Percentiles rank a stretch among this genome's conserved stretches.
Conservation (phyloP, 495 filamentous ascomycete species). For the Penicillium parvum region DNA sequence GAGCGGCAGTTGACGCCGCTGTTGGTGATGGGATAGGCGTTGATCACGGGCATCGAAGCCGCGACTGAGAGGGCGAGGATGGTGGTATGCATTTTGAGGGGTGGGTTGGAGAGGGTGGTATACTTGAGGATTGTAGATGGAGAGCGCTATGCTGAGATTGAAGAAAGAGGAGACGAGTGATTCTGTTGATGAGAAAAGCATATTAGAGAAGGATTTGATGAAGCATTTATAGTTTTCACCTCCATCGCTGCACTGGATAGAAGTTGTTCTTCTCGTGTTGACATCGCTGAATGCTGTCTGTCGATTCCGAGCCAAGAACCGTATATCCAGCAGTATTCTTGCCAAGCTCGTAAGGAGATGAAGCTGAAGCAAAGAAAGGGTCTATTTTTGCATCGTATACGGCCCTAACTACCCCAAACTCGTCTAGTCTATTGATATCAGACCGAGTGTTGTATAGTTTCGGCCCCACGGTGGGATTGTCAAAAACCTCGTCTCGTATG, state of each 20-base stretch:
- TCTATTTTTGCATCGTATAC: constrained; percentile 6
- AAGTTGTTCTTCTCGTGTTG: no score
- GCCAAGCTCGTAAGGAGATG: no score
- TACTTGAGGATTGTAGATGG: neutral
- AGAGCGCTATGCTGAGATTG: neutral
- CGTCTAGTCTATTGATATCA: neutral
- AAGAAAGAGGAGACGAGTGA: neutral
- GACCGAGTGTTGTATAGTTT: neutral
- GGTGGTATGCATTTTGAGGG: constrained; percentile 8
- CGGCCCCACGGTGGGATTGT: constrained; percentile 1
- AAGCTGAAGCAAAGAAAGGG: no score
- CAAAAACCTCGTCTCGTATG: constrained; percentile 1
- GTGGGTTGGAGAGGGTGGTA: neutral
- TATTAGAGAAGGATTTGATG: neutral
- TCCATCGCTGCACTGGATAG: no score
- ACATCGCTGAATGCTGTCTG: no score
- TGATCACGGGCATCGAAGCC: constrained; percentile 6
- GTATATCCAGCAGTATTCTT: no score
- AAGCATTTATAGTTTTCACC: neutral
- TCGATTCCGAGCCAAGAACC: no score
- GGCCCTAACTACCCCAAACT: neutral
- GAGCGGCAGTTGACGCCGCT: constrained; percentile 14
- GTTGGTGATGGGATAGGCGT: constrained; percentile 9
- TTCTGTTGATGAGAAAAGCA: neutral
- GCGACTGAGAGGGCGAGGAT: constrained; percentile 8